These are phyloP conservation scores for Boletus smithii DNA, from an alignment of 1,284 basidiomycete genomes.

Conservation along the genomic window DNA sequence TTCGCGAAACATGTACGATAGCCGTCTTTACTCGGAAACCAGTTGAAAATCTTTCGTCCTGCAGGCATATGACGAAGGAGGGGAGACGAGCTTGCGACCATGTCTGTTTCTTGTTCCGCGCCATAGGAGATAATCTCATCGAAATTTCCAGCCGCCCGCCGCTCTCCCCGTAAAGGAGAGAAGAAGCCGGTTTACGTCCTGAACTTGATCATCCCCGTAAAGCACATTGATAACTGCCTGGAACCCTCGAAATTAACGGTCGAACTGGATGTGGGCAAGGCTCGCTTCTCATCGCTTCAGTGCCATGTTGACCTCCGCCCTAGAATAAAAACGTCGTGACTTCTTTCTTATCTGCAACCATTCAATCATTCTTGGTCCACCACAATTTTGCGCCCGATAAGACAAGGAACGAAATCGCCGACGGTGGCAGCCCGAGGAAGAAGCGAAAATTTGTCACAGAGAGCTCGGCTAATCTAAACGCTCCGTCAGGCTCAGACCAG, in stretches of 20 bases:
- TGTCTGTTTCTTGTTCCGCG: slow-evolving; percentile 36
- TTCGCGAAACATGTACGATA: slow-evolving; percentile 64
- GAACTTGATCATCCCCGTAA: slow-evolving; percentile 62
- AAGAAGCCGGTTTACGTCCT: slow-evolving; percentile 80
- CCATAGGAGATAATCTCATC: slow-evolving; percentile 14
- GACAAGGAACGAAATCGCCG: slow-evolving; percentile 16
- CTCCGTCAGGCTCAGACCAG: slow-evolving; percentile 16
- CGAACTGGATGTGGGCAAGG: slow-evolving; percentile 57
- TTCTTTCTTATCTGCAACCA: slow-evolving; percentile 53
- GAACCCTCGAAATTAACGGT: slow-evolving; percentile 73
- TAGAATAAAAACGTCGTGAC: slow-evolving; percentile 51
- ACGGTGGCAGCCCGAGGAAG: slow-evolving; percentile 37
- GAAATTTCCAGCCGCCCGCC: slow-evolving; percentile 44
- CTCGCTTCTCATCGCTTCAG: slow-evolving; percentile 3
- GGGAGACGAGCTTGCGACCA: slow-evolving; percentile 44
- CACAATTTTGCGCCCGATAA: slow-evolving; percentile 53
- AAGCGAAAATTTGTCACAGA: slow-evolving; percentile 34
- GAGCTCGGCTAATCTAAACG: slow-evolving; percentile 13
- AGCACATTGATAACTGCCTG: slow-evolving; percentile 70
- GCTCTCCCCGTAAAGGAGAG: slow-evolving; percentile 74
- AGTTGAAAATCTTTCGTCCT: not conserved
- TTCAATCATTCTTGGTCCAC: slow-evolving; percentile 63
- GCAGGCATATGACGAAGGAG: slow-evolving; percentile 63
- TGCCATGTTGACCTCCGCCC: slow-evolving; percentile 11
- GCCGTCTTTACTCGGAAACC: slow-evolving; percentile 13